phyloP scores from a whole-genome alignment of 2,329 filamentous ascomycete genomes.

The Hymenoscyphus fraxineus region DNA sequence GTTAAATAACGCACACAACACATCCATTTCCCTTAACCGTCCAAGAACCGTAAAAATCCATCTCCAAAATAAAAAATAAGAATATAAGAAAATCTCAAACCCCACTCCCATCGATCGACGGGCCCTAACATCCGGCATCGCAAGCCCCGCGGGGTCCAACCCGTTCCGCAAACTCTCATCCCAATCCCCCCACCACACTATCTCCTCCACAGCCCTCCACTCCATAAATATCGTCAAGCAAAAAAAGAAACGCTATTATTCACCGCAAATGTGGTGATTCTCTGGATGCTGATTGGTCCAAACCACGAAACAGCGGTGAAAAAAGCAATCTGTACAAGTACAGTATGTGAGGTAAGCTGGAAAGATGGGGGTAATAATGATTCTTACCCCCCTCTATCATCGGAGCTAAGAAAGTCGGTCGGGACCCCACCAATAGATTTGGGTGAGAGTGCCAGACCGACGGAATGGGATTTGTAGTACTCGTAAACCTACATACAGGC shows the following conservation, averaged over 20 bases:
- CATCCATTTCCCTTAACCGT: too few relatives aligned
- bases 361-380: background rate
- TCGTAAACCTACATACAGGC: too few relatives aligned
- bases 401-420: too few relatives aligned
- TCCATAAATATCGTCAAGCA: background rate
- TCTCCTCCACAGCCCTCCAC: background rate
- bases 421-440: too few relatives aligned
- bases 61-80: too few relatives aligned
- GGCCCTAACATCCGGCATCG: background rate
- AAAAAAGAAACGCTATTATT: background rate
- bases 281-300: background rate
- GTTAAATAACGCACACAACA: too few relatives aligned
- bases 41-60: too few relatives aligned
- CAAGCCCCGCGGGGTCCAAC: background rate
- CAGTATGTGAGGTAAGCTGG: too few relatives aligned
- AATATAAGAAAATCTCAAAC: background rate
- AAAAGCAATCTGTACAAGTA: too few relatives aligned
- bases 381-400: background rate
- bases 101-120: background rate
- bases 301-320: background rate
- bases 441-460: too few relatives aligned
- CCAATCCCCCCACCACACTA: background rate
- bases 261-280: background rate
- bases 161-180: too few relatives aligned
- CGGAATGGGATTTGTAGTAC: too few relatives aligned